Percentiles rank a stretch among this genome's conserved stretches.
phyloP scores from a whole-genome alignment of 1,139 yeast genomes.

The Magnusiomyces fungicola region DNA sequence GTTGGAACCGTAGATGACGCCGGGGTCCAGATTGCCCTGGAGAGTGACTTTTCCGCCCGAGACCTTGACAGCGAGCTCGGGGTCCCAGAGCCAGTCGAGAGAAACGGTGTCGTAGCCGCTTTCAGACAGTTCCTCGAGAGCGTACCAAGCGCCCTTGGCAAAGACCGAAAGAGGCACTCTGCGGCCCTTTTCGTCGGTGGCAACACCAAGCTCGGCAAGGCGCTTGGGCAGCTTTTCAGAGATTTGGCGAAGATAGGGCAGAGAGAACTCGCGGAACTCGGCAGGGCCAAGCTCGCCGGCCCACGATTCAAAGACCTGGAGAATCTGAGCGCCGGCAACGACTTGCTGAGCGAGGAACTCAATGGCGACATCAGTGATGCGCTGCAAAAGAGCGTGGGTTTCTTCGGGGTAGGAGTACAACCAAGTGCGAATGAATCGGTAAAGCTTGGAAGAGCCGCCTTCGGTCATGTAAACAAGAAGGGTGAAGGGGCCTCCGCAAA shows the following conservation, averaged over 20 bases:
- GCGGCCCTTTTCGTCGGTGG: slow-evolving; percentile 39
- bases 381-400: slow-evolving; percentile 64
- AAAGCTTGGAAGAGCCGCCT: slow-evolving; percentile 92
- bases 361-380: slow-evolving; percentile 79
- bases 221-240: slow-evolving; percentile 61
- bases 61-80: slow-evolving; percentile 76
- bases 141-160: slow-evolving; percentile 98
- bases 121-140: slow-evolving; percentile 75
- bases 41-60: slow-evolving; percentile 73
- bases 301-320: slow-evolving; percentile 96
- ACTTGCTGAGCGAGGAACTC: slow-evolving; percentile 94
- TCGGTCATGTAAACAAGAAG: slow-evolving; percentile 93
- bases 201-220: slow-evolving; percentile 46
- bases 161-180: slow-evolving; percentile 87
- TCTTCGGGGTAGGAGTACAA: slow-evolving; percentile 69
- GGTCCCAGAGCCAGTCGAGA: slow-evolving; percentile 85
- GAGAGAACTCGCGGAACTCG: slow-evolving; percentile 80
- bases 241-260: slow-evolving; percentile 81
- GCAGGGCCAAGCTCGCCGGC: slow-evolving; percentile 92
- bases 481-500: slow-evolving; percentile 98
- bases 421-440: slow-evolving; percentile 90
- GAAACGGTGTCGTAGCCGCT: slow-evolving; percentile 86
- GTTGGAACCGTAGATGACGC: slow-evolving; percentile 82
- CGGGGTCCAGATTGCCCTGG: slow-evolving; percentile 96
- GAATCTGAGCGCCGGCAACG: slow-evolving; percentile 95